Percentiles rank a stretch among this genome's conserved stretches.
Evolutionary conservation across 2,329 filamentous ascomycete genomes (phyloP).

Genomic region (Colletotrichum orchidophilum): DNA sequence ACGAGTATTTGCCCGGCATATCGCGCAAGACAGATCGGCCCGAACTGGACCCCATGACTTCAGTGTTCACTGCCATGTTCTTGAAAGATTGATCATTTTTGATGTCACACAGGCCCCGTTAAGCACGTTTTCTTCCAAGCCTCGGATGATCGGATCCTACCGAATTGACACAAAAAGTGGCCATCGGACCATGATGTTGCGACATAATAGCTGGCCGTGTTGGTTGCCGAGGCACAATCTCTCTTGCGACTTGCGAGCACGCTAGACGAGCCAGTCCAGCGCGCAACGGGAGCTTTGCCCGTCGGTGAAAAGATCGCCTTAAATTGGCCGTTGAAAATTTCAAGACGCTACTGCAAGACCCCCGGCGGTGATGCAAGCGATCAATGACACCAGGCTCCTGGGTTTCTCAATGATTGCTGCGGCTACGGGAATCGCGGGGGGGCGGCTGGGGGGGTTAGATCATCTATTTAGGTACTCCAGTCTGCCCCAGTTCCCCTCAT

Average conservation of each 20-base stretch:
- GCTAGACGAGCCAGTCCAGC: background rate
- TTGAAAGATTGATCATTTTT: background rate
- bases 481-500: slow-evolving; percentile 18
- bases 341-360: background rate
- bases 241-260: background rate
- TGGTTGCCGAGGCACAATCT: slow-evolving; percentile 9
- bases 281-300: background rate
- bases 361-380: background rate
- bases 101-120: background rate
- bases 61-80: background rate
- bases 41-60: background rate
- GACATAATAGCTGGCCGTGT: slow-evolving; percentile 9
- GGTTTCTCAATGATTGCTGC: slow-evolving; percentile 25
- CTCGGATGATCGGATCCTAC: slow-evolving; percentile 21
- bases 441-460: slow-evolving; percentile 9
- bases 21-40: background rate
- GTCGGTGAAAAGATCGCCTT: slow-evolving; percentile 13
- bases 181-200: slow-evolving; percentile 23
- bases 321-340: background rate
- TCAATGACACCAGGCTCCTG: slow-evolving; percentile 14
- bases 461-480: background rate
- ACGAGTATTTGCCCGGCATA: background rate
- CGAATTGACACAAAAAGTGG: slow-evolving; percentile 23
- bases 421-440: slow-evolving; percentile 28
- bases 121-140: background rate